Base-by-base conservation (phyloP, 2,329 filamentous ascomycete genomes). In the Lachnellula cervina region DNA sequence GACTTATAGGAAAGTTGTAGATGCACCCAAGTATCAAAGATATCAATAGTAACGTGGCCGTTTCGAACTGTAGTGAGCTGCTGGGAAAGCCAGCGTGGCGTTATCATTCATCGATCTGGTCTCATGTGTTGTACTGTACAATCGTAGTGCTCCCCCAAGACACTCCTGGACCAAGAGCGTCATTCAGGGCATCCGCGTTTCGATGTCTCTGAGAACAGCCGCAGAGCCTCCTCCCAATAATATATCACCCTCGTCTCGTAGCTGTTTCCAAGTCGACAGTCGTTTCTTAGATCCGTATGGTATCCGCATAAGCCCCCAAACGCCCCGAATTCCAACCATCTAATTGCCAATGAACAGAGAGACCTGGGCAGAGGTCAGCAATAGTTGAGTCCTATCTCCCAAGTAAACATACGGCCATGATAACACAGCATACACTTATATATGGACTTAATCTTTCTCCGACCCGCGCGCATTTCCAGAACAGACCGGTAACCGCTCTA, bases 401-500 rank as follows among this genome's bases (percentile, higher is more conserved):
- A 19, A 40, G 13, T 19, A 40, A 11, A 76, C 82, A 74, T 71
- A 97, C 94, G 63, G 94, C 94, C 92, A 99, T 97, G 66, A 90
- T 74, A 34, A 97, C 79, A 71, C 93, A 97, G 72, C 90, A 95
- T 70, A 97, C 77, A 76, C 90, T 95, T 67, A 99, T 90, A 72
- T 97, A 97, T 43, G 94, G 94, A 71, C 91, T 97, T 63, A 99
- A 72, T 61, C 94, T 78, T 77, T 99, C 94, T 38, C 94, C 94
- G 70, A 99, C 85, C 62, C 94, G 81, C 25, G 94, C 94, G 61
- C 85, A 91, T 75, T 97, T 97, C 94, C 94, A 99, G 71, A 97
- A 95, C 59, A 96, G 87, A 51, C 90, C 90, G 19, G 60, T 64
- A 34, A 68, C 56, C 11, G 64, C 61, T 14, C 67, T 68, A 49